Base-by-base conservation (phyloP, 2,329 filamentous ascomycete genomes). In the Ophiostoma montium region DNA sequence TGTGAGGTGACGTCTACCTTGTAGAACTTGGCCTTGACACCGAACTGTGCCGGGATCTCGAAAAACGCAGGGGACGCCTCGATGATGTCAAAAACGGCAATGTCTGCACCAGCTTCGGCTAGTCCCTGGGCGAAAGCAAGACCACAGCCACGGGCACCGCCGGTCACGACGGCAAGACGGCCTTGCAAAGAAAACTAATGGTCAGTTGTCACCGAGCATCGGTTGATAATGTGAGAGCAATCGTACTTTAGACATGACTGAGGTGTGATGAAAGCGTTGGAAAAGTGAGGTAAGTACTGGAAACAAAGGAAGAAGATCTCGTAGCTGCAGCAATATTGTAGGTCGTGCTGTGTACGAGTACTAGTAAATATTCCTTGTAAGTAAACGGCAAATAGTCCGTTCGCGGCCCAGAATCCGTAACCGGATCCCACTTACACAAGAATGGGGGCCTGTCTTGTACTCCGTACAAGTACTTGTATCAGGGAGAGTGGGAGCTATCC, bases 101-200 rank as follows among this genome's bases (percentile, higher is more conserved):
- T 45, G 39, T 54, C 51, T 15, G 54, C 85, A 18, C 85, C 84
- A 21, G 84, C 84, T 63, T 89, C 83, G 12, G 86, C 68, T 13
- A 89, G 65, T 1, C 80, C 83, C 58, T 89, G 83, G 1, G 82
- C 76, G 57, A 88, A 76, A 6, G 80, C 76, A 18, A 90, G 65
- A n/a, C 84, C 84, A 10, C 89, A 70, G 0, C 85, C 85, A 52
- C 79, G 72, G 2, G 76, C 84, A 49, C 76, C 84, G 16, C 84
- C 84, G 2, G 82, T 84, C 3, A 88, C 79, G 30, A 84, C 62
- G 43, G 86, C 75, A 1, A 84, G 73, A 57, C 80, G 53, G n/a
- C 54, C 54, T 31, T 48, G 46, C 23, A 54, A 47, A 3, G 54
- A 55, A 30, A 55, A 55, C 49, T 55, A 4, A 15, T 1, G 16